Conservation (phyloP, 2,329 filamentous ascomycete species). For the Pseudogymnoascus destructans region DNA sequence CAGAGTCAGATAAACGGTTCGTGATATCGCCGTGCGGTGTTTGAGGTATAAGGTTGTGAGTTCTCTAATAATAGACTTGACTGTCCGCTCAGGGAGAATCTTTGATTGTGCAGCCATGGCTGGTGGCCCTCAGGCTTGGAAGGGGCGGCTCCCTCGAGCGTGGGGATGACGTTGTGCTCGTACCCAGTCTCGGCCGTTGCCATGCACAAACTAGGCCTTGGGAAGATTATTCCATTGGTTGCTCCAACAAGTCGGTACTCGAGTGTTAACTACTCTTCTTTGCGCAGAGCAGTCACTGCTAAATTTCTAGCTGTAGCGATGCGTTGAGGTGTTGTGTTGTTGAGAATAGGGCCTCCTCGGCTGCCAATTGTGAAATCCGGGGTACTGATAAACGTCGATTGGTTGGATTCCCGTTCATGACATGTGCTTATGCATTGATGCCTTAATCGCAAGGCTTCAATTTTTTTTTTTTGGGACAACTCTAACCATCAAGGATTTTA, state of each 20-base stretch:
- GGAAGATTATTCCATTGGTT: slow-evolving; percentile 6
- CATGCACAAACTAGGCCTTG: not conserved
- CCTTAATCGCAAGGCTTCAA: slow-evolving; percentile 1
- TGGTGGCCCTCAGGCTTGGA: not conserved
- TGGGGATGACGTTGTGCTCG: slow-evolving; percentile 10
- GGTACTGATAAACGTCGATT: slow-evolving; percentile 6
- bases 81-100: slow-evolving; percentile 44
- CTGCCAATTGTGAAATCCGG: slow-evolving; percentile 6
- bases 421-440: not conserved
- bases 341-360: not conserved
- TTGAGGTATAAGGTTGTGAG: slow-evolving; percentile 62
- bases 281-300: not conserved
- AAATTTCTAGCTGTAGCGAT: not conserved
- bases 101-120: slow-evolving; percentile 68
- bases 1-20: slow-evolving; percentile 70
- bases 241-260: not conserved
- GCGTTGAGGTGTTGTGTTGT: not conserved
- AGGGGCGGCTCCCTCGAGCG: not conserved
- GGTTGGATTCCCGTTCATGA: slow-evolving; percentile 3
- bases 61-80: slow-evolving; percentile 51
- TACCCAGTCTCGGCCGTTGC: not conserved
- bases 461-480: not conserved
- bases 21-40: slow-evolving; percentile 71
- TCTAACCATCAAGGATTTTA: not conserved
- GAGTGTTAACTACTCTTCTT: not conserved